Conservation (phyloP, 208 protist species). For the Zelonia costaricensis region DNA sequence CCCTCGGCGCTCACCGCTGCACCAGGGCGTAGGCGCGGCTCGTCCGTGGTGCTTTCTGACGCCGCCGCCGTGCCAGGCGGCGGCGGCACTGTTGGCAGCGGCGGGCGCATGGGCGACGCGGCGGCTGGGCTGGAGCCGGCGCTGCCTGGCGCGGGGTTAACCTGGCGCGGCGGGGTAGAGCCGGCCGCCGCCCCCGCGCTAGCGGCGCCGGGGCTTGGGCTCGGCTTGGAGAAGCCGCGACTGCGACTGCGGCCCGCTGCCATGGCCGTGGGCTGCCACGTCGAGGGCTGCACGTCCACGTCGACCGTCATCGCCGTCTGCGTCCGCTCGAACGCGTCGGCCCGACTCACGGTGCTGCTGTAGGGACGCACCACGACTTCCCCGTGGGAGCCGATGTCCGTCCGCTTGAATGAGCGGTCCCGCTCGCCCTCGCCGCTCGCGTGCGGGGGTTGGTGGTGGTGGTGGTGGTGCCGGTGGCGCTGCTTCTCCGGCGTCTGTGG, state of each 20-base stretch:
- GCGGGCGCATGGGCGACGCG: background rate
- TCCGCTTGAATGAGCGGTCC: slow-evolving; percentile 13
- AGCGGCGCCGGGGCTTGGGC: too few species aligned
- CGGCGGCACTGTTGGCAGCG: background rate
- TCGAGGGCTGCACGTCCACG: slow-evolving; percentile 13
- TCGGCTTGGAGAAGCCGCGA: too few species aligned
- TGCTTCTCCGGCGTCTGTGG: too few species aligned
- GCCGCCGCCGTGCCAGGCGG: background rate
- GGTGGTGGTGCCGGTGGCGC: too few species aligned
- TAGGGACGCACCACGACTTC: background rate
- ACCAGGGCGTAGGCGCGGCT: background rate
- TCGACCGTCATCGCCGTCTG: slow-evolving; percentile 24
- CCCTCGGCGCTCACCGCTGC: background rate
- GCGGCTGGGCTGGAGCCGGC: background rate
- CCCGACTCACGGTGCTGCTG: background rate
- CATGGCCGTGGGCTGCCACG: background rate
- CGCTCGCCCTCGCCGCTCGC: background rate
- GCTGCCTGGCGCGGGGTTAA: too few species aligned
- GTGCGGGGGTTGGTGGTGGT: too few species aligned
- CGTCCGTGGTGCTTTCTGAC: background rate
- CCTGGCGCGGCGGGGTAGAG: too few species aligned
- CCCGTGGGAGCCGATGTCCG: slow-evolving; percentile 7
- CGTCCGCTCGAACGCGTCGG: slow-evolving; percentile 14
- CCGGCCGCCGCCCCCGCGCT: background rate
- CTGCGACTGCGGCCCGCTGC: too few species aligned